These are phyloP conservation scores for Dictyostelium purpureum DNA, from an alignment of 78 protist genomes.

Conservation along the genomic window DNA sequence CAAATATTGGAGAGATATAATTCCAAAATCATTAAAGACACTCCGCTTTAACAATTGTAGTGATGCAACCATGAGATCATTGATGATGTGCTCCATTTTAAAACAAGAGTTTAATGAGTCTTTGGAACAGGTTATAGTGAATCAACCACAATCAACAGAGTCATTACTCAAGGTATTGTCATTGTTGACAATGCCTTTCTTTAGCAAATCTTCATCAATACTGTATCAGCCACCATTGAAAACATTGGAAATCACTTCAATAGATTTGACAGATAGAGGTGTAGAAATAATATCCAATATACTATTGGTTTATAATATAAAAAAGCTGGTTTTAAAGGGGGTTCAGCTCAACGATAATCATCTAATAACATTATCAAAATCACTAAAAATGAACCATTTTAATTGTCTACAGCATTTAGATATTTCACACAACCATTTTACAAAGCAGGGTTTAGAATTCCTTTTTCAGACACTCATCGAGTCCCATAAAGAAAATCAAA, in stretches of 20 bases:
- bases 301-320: conserved; percentile 16
- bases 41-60: background rate
- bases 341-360: conserved; percentile 30
- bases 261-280: background rate
- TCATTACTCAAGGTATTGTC: background rate
- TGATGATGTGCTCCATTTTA: background rate
- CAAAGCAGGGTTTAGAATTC: conserved; percentile 19
- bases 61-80: background rate
- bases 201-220: background rate
- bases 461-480: conserved; percentile 7
- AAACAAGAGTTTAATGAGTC: conserved; percentile 31
- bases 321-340: background rate
- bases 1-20: conserved; percentile 16
- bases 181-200: conserved; percentile 62
- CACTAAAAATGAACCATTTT: conserved; percentile 13
- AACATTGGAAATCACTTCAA: background rate
- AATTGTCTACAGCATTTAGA: conserved; percentile 2
- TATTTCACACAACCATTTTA: conserved; percentile 22
- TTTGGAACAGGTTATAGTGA: background rate
- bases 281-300: conserved; percentile 16
- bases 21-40: conserved; percentile 11
- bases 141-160: background rate
- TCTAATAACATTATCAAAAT: conserved; percentile 12
- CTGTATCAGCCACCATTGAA: conserved; percentile 54
- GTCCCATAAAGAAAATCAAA: conserved; percentile 14